A percentile compares a stretch with the other conserved stretches of the same genome.
Evolutionary conservation across 2,329 filamentous ascomycete species (phyloP).

Genomic region (Beauveria sp.): DNA sequence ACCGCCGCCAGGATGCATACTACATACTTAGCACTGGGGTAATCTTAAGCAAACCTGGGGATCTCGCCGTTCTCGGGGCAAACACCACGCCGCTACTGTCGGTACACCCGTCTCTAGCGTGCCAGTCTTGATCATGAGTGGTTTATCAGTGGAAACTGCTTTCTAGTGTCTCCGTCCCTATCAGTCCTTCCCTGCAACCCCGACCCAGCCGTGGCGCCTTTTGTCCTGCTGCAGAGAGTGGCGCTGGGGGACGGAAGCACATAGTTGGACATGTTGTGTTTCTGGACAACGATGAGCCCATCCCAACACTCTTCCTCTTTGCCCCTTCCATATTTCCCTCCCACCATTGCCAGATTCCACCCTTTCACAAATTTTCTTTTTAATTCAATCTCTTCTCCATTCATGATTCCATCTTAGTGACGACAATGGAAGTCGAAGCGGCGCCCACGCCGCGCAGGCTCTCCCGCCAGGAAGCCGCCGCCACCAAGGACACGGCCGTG

Average conservation of each 20-base stretch:
- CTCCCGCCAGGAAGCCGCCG: background rate
- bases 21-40: too few species aligned
- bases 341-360: too few species aligned
- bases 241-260: background rate
- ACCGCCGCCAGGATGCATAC: too few species aligned
- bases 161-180: slow-evolving; percentile 2
- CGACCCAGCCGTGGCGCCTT: background rate
- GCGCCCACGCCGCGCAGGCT: background rate
- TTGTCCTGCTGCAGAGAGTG: background rate
- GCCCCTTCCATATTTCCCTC: background rate
- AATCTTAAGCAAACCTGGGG: background rate
- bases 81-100: background rate
- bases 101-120: slow-evolving; percentile 1
- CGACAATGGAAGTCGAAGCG: slow-evolving; percentile 4
- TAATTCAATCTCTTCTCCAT: background rate
- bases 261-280: background rate
- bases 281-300: background rate
- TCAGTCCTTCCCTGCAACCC: background rate
- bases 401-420: background rate
- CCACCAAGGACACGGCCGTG: background rate
- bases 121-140: background rate
- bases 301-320: background rate
- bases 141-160: background rate
- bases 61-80: background rate
- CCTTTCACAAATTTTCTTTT: background rate